Percentiles rank a stretch among this genome's conserved stretches.
phyloP scores from a whole-genome alignment of 2,329 filamentous ascomycete species.

The Geosmithia morbida region DNA sequence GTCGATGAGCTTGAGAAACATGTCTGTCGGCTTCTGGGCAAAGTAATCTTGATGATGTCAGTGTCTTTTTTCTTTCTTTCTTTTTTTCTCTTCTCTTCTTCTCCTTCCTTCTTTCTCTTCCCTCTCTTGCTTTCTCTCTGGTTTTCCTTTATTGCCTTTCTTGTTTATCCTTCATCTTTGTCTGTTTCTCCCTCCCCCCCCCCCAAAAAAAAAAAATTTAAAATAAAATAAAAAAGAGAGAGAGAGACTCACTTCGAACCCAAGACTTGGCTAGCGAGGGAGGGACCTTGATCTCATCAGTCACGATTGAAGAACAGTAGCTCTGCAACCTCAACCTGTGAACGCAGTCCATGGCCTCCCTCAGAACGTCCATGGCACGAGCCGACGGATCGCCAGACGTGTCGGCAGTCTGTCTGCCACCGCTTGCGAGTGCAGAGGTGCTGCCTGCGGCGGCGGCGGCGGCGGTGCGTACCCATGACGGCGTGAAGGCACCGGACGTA shows the following conservation, averaged over 20 bases:
- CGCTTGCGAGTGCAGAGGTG: no score
- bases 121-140: no score
- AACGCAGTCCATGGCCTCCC: constrained; percentile 13
- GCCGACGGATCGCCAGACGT: constrained; percentile 8
- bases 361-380: constrained; percentile 6
- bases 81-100: not conserved
- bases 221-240: not conserved
- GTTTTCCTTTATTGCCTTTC: no score
- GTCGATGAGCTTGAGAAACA: constrained; percentile 13
- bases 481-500: not conserved
- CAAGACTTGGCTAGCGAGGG: constrained; percentile 10
- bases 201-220: no score
- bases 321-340: constrained; percentile 10
- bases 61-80: not conserved
- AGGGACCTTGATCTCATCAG: constrained; percentile 10
- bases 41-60: constrained; percentile 10
- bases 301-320: constrained; percentile 8
- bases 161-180: no score
- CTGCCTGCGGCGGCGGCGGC: no score
- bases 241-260: constrained; percentile 7
- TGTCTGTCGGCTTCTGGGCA: constrained; percentile 12
- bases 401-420: not conserved
- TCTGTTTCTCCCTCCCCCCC: no score
- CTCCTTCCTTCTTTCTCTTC: no score
- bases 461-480: no score